Evolutionary conservation across 1,284 basidiomycete genomes (phyloP).

Genomic region (Malassezia cuniculi): DNA sequence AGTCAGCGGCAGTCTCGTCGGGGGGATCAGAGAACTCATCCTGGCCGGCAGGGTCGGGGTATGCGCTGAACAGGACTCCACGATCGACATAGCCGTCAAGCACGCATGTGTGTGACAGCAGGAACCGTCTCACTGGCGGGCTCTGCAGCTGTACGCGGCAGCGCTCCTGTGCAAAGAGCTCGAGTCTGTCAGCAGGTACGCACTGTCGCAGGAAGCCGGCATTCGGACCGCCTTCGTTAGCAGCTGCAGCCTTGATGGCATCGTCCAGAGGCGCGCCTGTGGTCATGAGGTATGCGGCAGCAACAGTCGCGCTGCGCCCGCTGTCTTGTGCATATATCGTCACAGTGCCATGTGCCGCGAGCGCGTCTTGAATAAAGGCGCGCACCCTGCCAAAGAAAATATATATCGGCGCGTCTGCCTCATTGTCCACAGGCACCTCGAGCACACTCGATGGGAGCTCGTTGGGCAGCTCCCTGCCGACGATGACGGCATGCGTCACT

Average conservation of each 20-base stretch:
- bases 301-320: too few species aligned
- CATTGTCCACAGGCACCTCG: slow-evolving; percentile 45
- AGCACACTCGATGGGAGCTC: too few species aligned
- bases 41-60: not conserved
- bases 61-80: not conserved
- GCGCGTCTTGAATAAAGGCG: slow-evolving; percentile 36
- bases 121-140: slow-evolving; percentile 42
- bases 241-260: too few species aligned
- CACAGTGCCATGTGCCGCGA: too few species aligned
- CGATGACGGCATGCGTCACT: too few species aligned
- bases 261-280: too few species aligned
- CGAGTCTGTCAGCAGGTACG: slow-evolving; percentile 19
- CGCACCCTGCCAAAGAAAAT: slow-evolving; percentile 38
- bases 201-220: slow-evolving; percentile 44
- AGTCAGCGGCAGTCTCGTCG: slow-evolving; percentile 13
- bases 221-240: too few species aligned
- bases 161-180: slow-evolving; percentile 43
- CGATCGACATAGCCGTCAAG: slow-evolving; percentile 14
- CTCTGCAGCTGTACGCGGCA: slow-evolving; percentile 44
- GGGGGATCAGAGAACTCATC: slow-evolving; percentile 25
- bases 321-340: too few species aligned
- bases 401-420: slow-evolving; percentile 42
- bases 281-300: slow-evolving; percentile 48
- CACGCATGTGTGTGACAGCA: slow-evolving; percentile 43
- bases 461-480: too few species aligned